These are phyloP conservation scores for Hydnum rufescens DNA, from an alignment of 768 basidiomycete genomes.

Conservation along the genomic window DNA sequence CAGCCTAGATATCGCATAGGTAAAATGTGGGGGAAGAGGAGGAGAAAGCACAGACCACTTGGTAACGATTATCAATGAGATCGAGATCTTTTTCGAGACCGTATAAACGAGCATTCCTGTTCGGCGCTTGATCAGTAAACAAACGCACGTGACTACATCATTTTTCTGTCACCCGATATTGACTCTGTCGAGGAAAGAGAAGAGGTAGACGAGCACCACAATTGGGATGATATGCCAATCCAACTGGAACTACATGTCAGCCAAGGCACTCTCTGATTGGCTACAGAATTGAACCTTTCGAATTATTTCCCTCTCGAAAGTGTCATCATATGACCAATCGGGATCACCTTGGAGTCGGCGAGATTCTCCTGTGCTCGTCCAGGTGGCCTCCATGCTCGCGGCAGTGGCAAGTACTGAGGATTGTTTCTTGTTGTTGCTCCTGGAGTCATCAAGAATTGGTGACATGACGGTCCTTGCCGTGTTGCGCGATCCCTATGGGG, in stretches of 20 bases:
- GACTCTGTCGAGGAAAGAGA: constrained; percentile 6
- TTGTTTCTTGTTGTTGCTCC: too few relatives aligned
- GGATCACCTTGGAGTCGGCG: neutral
- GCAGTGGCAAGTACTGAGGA: too few relatives aligned
- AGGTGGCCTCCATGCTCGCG: too few relatives aligned
- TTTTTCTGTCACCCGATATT: constrained; percentile 3
- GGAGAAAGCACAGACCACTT: constrained; percentile 3
- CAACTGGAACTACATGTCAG: constrained; percentile 1
- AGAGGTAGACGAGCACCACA: constrained; percentile 8
- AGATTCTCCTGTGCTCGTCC: too few relatives aligned
- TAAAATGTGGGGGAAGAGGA: neutral
- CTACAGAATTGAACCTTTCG: too few relatives aligned
- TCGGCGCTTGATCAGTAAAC: neutral
- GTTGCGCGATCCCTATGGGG: too few relatives aligned
- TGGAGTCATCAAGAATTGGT: too few relatives aligned
- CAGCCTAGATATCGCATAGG: neutral
- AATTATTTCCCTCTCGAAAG: neutral
- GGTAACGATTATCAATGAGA: constrained; percentile 4
- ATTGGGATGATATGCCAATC: constrained; percentile 8
- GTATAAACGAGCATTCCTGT: constrained; percentile 10
- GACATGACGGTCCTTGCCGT: too few relatives aligned
- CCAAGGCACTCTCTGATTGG: too few relatives aligned
- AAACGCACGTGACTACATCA: neutral
- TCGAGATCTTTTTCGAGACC: constrained; percentile 9
- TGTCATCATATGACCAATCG: neutral